Evolutionary conservation across 495 filamentous ascomycete species (phyloP), one percentile per base, ranked within the genome.

Genomic region (Podospora pseudocomata): DNA sequence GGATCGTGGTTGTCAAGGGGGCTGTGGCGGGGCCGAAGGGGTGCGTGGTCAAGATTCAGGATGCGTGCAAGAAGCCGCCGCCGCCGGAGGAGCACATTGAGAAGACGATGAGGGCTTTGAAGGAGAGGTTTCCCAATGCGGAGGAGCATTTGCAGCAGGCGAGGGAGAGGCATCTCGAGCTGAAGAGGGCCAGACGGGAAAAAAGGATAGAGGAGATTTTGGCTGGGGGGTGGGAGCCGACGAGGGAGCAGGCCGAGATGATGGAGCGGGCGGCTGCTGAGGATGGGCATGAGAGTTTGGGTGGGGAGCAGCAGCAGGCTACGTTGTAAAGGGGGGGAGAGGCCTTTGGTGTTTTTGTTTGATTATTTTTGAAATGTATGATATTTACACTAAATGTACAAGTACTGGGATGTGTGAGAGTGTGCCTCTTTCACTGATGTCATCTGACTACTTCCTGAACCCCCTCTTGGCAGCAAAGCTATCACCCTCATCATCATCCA

Each of bases 1-100:
- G 95, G 11, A 86, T 96, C 69, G 88, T 99, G 60, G 89, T 97
- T 65, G 86, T 99, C 59, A 92, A 91, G 78, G 95, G 93, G 66
- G 83, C 85, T 71, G 88, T 98, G 64, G 89, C 90, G 30, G 94
- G 94, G 16, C 94, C 93, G 58, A 93, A 93, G 78, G 91, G 92
- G 58, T 89, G 88, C 67, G 78, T 90, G 58, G 92, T 98, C 63
- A 88, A 88, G 80, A 85, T 98, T 65, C 90, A 95, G 74, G 94
- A 98, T 82, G 92, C 94, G 13, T 86, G 94, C 77, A 96, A 96
- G 86, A 95, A 94, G 84, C 87, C 90, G 34, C 92, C 91, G 86
- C 92, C 92, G 59, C 81, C 87, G 56, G 71, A 84, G 68, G 77
- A 79, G 30, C 78, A 79, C 64, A 74, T 81, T n/a, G 77, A 78